Percentiles rank a stretch among this genome's conserved stretches.
Conservation (phyloP, 225 moss, liverwort and hornwort species). For the Lunularia cruciata region DNA sequence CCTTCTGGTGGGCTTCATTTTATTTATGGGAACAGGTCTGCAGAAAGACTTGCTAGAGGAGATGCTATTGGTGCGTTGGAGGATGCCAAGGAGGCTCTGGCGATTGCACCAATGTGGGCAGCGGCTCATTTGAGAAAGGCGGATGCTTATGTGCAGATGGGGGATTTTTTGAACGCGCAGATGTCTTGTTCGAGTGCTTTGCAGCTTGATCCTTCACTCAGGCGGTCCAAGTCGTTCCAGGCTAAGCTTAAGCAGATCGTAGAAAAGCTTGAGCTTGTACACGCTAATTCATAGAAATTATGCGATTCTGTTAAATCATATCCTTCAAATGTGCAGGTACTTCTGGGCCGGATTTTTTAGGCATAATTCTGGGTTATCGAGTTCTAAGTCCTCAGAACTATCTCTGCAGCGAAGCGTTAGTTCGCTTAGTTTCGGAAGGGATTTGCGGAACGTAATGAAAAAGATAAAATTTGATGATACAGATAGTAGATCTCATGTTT, state of each 20-base stretch:
- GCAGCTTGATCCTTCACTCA: slow-evolving; percentile 55
- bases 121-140: slow-evolving; percentile 62
- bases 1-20: slow-evolving; percentile 66
- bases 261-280: not conserved
- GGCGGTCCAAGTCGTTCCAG: slow-evolving; percentile 64
- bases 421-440: too few species aligned
- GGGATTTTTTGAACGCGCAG: slow-evolving; percentile 48
- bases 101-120: slow-evolving; percentile 54
- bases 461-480: too few species aligned
- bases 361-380: too few species aligned
- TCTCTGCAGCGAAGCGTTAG: too few species aligned
- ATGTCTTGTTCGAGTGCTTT: slow-evolving; percentile 49
- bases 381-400: too few species aligned
- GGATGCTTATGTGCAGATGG: slow-evolving; percentile 60
- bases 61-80: slow-evolving; percentile 45
- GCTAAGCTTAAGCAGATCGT: slow-evolving; percentile 12
- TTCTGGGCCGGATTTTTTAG: too few species aligned
- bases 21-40: slow-evolving; percentile 57
- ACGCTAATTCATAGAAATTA: not conserved
- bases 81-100: slow-evolving; percentile 51
- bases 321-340: too few species aligned
- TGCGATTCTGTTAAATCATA: too few species aligned
- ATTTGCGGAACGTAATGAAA: too few species aligned
- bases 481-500: too few species aligned
- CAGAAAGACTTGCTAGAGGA: slow-evolving; percentile 50